phyloP scores from a whole-genome alignment of 306 rosid species.

The Elaeagnus macrophylla region DNA sequence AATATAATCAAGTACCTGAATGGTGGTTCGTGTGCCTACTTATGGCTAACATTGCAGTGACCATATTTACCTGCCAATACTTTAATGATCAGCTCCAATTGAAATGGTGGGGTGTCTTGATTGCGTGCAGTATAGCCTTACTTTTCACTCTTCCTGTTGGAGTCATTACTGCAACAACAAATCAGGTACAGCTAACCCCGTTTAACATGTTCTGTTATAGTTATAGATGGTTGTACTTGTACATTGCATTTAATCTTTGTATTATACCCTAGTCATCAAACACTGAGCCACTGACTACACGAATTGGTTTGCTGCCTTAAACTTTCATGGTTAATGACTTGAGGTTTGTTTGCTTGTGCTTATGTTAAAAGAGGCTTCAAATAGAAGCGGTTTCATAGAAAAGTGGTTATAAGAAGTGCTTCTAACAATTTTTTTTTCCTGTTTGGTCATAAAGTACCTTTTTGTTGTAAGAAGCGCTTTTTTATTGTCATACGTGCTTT shows the following conservation, averaged over 20 bases:
- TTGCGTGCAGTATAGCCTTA: constrained; percentile 58
- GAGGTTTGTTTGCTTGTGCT: no score
- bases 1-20: constrained; percentile 58
- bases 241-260: neutral
- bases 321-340: no score
- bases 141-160: constrained; percentile 76
- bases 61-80: constrained; percentile 48
- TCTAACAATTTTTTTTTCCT: no score
- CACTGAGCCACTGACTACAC: no score
- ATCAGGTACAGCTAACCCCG: constrained; percentile 39
- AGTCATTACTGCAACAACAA: constrained; percentile 63
- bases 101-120: constrained; percentile 81
- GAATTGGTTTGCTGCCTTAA: no score
- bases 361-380: no score
- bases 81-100: constrained; percentile 55
- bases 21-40: constrained; percentile 77
- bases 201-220: neutral
- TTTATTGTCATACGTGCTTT: no score
- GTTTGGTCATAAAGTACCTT: no score
- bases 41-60: constrained; percentile 38
- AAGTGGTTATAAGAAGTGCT: no score
- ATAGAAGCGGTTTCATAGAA: no score
- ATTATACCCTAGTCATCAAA: neutral
- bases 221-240: neutral
- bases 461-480: no score